Conservation (phyloP, 345 rosid genomes). For the Abelmoschus esculentus region DNA sequence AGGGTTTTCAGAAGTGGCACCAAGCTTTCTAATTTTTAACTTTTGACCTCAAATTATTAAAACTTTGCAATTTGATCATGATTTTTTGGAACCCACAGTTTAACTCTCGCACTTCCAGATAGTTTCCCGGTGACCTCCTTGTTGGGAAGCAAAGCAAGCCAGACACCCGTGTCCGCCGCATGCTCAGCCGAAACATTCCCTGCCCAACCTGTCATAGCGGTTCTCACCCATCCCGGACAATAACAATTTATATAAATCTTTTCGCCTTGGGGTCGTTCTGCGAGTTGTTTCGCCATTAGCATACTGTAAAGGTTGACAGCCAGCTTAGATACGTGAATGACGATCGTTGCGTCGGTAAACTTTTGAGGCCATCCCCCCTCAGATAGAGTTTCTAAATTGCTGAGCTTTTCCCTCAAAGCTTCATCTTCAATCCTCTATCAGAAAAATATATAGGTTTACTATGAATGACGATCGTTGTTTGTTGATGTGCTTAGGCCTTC, state of each 20-base stretch:
- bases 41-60: too few relatives aligned
- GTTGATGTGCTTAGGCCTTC: too few relatives aligned
- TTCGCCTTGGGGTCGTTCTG: constrained; percentile 57
- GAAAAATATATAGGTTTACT: background rate
- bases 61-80: too few relatives aligned
- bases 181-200: constrained; percentile 67
- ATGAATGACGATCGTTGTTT: too few relatives aligned
- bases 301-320: constrained; percentile 75
- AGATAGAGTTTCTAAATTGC: constrained; percentile 43
- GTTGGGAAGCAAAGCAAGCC: constrained; percentile 84
- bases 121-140: constrained; percentile 65
- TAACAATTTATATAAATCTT: constrained; percentile 74
- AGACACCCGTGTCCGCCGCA: constrained; percentile 91
- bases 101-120: too few relatives aligned
- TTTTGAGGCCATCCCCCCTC: constrained; percentile 96
- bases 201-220: constrained; percentile 89
- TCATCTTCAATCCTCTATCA: constrained; percentile 61
- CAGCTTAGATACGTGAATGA: constrained; percentile 74
- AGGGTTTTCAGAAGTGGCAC: too few relatives aligned
- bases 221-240: constrained; percentile 98
- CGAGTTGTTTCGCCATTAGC: constrained; percentile 49
- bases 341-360: constrained; percentile 79
- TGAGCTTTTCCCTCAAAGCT: constrained; percentile 48
- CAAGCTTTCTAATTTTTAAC: too few relatives aligned
- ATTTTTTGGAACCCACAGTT: too few relatives aligned